phyloP scores from a whole-genome alignment of 495 filamentous ascomycete species.

The Annulohypoxylon moriforme region DNA sequence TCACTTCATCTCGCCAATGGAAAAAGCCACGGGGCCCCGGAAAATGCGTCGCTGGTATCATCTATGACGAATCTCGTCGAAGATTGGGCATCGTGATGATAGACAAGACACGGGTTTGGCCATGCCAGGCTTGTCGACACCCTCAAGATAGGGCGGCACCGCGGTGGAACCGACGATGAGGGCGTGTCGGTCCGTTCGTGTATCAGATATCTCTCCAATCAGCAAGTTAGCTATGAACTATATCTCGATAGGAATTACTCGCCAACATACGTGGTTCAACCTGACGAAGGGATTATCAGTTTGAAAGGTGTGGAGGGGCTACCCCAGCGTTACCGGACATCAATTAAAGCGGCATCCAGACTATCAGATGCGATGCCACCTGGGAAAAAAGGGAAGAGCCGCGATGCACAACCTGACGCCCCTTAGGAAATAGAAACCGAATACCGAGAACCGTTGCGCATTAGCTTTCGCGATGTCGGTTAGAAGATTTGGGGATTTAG shows the following conservation, averaged over 20 bases:
- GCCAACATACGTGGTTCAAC: constrained; percentile 35
- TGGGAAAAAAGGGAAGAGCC: constrained; percentile 37
- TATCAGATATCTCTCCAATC: constrained; percentile 33
- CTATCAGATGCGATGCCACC: constrained; percentile 43
- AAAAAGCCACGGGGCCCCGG: constrained; percentile 30
- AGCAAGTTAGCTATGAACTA: constrained; percentile 17
- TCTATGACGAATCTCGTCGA: constrained; percentile 35
- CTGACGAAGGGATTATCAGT: constrained; percentile 31
- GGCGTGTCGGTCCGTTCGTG: constrained; percentile 29
- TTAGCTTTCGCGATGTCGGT: constrained; percentile 33
- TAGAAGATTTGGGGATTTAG: constrained; percentile 2
- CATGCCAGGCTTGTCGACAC: constrained; percentile 15
- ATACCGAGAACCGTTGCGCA: constrained; percentile 32
- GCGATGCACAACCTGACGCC: constrained; percentile 35
- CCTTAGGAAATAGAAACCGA: constrained; percentile 34
- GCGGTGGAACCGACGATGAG: constrained; percentile 32
- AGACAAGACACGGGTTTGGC: constrained; percentile 37
- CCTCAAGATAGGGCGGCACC: constrained; percentile 40
- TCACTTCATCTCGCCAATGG: constrained; percentile 31
- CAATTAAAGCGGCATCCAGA: constrained; percentile 47
- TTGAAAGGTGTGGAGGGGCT: constrained; percentile 45
- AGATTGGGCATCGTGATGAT: constrained; percentile 37
- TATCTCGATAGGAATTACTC: constrained; percentile 38
- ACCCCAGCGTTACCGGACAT: constrained; percentile 44
- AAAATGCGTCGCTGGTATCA: constrained; percentile 18